phyloP scores from a whole-genome alignment of 1,284 basidiomycete species.

The Ganoderma lingzhi region DNA sequence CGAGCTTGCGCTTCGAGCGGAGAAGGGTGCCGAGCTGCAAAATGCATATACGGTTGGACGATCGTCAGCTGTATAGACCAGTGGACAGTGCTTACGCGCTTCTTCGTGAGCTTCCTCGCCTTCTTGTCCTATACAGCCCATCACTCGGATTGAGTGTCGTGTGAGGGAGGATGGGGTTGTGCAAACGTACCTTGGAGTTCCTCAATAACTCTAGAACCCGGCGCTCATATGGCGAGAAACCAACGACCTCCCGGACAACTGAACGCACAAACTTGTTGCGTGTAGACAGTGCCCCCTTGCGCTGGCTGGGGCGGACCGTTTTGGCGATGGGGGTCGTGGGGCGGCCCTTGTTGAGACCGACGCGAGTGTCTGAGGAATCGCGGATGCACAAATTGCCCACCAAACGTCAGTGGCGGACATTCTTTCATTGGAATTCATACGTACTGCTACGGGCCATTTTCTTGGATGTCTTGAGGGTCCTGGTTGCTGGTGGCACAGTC shows the following conservation, averaged over 20 bases:
- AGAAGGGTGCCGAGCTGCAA: slow-evolving; percentile 91
- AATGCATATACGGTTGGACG: slow-evolving; percentile 8
- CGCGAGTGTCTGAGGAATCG: slow-evolving; percentile 77
- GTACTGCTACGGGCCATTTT: slow-evolving; percentile 79
- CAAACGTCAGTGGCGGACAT: slow-evolving; percentile 16
- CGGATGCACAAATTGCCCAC: slow-evolving; percentile 2
- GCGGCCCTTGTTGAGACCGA: slow-evolving; percentile 93
- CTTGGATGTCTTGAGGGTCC: slow-evolving; percentile 65
- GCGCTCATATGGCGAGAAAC: slow-evolving; percentile 98
- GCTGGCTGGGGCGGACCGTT: slow-evolving; percentile 84
- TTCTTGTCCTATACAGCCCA: slow-evolving; percentile 84
- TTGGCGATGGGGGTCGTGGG: slow-evolving; percentile 90
- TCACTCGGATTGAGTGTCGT: slow-evolving; percentile 1
- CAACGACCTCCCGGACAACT: slow-evolving; percentile 94
- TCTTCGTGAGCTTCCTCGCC: slow-evolving; percentile 97
- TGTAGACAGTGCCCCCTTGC: slow-evolving; percentile 89
- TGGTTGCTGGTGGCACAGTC: slow-evolving; percentile 42
- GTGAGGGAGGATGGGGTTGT: background rate
- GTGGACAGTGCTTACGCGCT: slow-evolving; percentile 76
- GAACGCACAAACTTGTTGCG: slow-evolving; percentile 93
- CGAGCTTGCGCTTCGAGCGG: slow-evolving; percentile 97
- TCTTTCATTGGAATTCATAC: slow-evolving; percentile 28
- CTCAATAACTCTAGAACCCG: slow-evolving; percentile 98
- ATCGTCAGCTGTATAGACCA: background rate
- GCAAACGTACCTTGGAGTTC: slow-evolving; percentile 91